Evolutionary conservation across 1,284 basidiomycete species (phyloP), one percentile per base, ranked within the genome.

Genomic region (Ceratobasidium sp.): DNA sequence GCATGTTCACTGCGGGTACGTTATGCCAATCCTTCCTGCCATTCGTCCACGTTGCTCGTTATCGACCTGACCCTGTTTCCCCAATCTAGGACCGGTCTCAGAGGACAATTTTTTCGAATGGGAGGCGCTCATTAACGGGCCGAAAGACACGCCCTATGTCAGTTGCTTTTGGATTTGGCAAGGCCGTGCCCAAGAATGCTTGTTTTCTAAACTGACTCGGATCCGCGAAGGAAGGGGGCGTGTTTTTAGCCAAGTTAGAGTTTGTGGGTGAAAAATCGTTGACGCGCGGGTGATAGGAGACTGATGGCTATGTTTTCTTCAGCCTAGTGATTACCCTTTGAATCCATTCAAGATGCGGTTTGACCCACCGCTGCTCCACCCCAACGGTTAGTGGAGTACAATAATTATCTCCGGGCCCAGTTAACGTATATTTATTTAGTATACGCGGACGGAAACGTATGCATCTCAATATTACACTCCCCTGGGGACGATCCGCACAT

Each of bases 291-390:
- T 44, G n/a, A n/a, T 62, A 30, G 60, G 28, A 38, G 21, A 38
- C 56, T 38, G 33, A 59, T 64, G n/a, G 46, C 21, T 25, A 1
- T 49, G 9, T 49, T 69, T 18, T 23, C 12, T 16, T 1, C 76
- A 95, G 94, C 96, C 95, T 0, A 80, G 86, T 60, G 95, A 98
- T 80, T 98, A 98, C 81, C 95, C 95, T 42, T 83, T 97, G 78
- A 96, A 92, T 66, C 95, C 95, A 36, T 97, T 97, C 88, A 96
- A 94, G 82, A 98, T 99, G 96, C 93, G 88, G 77, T 99, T 98
- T 78, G 95, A 98, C 63, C 96, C 96, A 11, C 95, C 97, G 4
- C 81, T 99, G 73, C 92, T 99, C 81, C 97, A 99, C 81, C 97
- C 97, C 16, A 99, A 99, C 81, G 92, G 96, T 96, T 78, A 81